Conservation (phyloP, 78 protist species). For the Dictyostelium intermedium region DNA sequence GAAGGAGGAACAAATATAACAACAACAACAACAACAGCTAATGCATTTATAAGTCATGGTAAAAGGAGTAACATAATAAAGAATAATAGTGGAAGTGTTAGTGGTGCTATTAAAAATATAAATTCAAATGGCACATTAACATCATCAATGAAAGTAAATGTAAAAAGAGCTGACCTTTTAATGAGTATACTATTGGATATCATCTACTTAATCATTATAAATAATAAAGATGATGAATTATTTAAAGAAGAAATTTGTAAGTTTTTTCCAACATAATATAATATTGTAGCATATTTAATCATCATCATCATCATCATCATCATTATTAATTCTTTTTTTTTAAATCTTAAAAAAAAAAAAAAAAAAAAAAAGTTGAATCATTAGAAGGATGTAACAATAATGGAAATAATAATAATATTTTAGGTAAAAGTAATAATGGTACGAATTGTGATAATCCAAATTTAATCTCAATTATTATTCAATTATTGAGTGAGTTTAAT, state of each 20-base stretch:
- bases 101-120: background rate
- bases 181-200: conserved; percentile 44
- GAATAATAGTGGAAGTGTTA: background rate
- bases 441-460: background rate
- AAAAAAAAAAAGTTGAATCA: background rate
- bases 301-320: too few relatives aligned
- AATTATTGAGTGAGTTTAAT: conserved; percentile 22
- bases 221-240: conserved; percentile 37
- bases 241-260: conserved; percentile 14
- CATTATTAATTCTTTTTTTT: background rate
- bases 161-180: conserved; percentile 55
- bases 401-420: background rate
- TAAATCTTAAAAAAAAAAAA: background rate
- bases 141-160: conserved; percentile 26
- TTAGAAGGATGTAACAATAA: conserved; percentile 1
- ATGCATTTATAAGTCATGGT: background rate
- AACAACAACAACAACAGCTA: background rate
- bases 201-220: conserved; percentile 27
- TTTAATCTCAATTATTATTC: conserved; percentile 10
- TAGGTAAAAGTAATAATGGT: background rate
- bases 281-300: too few relatives aligned
- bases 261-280: background rate
- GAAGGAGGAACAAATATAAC: background rate
- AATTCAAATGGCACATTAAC: background rate
- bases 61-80: background rate